Conservation (phyloP, 257 asterid genomes). For the Thymus quinquecostatus region DNA sequence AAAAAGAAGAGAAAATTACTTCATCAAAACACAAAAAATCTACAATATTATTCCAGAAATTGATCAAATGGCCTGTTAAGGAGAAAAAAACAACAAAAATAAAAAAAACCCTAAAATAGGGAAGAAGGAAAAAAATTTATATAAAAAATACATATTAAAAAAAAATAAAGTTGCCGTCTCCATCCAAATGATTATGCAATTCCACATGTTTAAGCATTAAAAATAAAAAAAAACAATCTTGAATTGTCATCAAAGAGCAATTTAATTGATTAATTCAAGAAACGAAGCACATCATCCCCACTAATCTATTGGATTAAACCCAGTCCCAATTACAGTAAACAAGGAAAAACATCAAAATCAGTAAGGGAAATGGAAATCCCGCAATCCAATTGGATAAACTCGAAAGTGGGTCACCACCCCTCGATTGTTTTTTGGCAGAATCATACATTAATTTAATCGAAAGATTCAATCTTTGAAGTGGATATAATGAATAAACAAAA, state of each 20-base stretch:
- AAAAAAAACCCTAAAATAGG: too few relatives aligned
- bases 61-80: too few relatives aligned
- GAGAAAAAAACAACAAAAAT: too few relatives aligned
- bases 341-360: background rate
- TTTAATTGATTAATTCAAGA: slow-evolving; percentile 25
- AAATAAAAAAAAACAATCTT: background rate
- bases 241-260: background rate
- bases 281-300: slow-evolving; percentile 31
- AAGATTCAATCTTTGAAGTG: slow-evolving; percentile 42
- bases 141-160: too few relatives aligned
- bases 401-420: slow-evolving; percentile 34
- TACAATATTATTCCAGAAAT: too few relatives aligned
- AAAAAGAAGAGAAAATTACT: too few relatives aligned
- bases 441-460: slow-evolving; percentile 37
- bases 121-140: too few relatives aligned
- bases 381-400: slow-evolving; percentile 41
- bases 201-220: slow-evolving; percentile 21
- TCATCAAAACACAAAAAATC: too few relatives aligned
- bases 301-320: slow-evolving; percentile 30
- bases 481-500: slow-evolving; percentile 37
- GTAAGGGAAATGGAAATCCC: slow-evolving; percentile 42
- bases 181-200: slow-evolving; percentile 23
- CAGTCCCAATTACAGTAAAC: slow-evolving; percentile 22
- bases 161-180: background rate
- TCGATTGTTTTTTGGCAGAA: slow-evolving; percentile 9